Evolutionary conservation across 805 yeast species (phyloP).

Genomic region (Saccharomycopsis babjevae): DNA sequence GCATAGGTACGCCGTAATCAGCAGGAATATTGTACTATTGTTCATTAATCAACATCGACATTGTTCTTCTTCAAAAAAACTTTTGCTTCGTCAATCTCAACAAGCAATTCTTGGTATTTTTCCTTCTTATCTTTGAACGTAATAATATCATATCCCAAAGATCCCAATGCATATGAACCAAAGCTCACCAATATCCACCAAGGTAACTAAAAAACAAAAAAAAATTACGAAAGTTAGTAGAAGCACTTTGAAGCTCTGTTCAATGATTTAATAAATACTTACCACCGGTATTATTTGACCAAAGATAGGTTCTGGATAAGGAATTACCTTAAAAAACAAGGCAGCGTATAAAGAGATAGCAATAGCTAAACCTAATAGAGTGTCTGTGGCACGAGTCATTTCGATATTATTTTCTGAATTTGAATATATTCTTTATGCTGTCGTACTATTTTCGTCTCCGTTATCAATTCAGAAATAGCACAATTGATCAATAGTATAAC

Average conservation of each 20-base stretch:
- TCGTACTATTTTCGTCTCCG: not conserved
- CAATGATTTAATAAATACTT: not conserved
- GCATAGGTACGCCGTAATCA: no score
- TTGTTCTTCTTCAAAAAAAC: conserved; percentile 45
- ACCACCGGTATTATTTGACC: conserved; percentile 47
- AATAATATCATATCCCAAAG: conserved; percentile 58
- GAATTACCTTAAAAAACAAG: conserved; percentile 41
- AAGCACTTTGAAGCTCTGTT: no score
- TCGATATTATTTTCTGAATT: not conserved
- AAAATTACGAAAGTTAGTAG: not conserved
- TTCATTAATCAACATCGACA: conserved; percentile 34
- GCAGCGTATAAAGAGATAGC: conserved; percentile 45
- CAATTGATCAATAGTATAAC: not conserved
- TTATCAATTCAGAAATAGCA: not conserved
- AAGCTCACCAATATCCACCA: conserved; percentile 61
- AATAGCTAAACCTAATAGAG: conserved; percentile 37
- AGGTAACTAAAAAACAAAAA: conserved; percentile 31
- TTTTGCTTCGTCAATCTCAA: conserved; percentile 54
- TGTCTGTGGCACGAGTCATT: conserved; percentile 64
- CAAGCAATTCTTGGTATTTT: conserved; percentile 51
- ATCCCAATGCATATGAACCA: conserved; percentile 58
- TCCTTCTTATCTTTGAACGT: conserved; percentile 64
- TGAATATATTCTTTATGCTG: not conserved
- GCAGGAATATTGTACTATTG: not conserved
- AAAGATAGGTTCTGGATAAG: conserved; percentile 38